A percentile compares a stretch with the other conserved stretches of the same genome.
Evolutionary conservation across 2,329 filamentous ascomycete species (phyloP).

Genomic region (Harringtonia aguacate): DNA sequence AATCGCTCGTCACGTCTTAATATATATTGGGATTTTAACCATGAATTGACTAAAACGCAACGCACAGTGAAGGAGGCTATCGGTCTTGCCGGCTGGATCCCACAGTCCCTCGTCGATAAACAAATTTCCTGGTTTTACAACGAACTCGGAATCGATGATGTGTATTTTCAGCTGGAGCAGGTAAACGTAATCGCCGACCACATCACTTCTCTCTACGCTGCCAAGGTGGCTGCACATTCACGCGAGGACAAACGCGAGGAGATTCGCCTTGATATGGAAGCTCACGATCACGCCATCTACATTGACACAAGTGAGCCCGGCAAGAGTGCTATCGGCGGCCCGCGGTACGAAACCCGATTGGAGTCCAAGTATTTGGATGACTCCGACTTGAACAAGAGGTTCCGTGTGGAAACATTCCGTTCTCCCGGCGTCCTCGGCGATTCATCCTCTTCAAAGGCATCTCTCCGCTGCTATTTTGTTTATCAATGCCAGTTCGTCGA

Average conservation of each 20-base stretch:
- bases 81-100: constrained; percentile 74
- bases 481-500: constrained; percentile 91
- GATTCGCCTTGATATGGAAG: constrained; percentile 93
- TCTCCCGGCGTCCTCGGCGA: constrained; percentile 71
- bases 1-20: background rate
- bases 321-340: constrained; percentile 62
- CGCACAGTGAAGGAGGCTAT: constrained; percentile 69
- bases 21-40: background rate
- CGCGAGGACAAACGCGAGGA: constrained; percentile 90
- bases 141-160: constrained; percentile 89
- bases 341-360: constrained; percentile 87
- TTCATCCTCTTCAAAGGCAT: constrained; percentile 54
- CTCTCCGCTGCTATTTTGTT: constrained; percentile 95
- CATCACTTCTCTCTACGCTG: constrained; percentile 92
- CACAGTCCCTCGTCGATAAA: constrained; percentile 66
- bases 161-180: constrained; percentile 89
- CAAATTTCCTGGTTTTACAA: constrained; percentile 97
- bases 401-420: constrained; percentile 95
- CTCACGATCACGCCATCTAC: constrained; percentile 89
- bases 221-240: constrained; percentile 88
- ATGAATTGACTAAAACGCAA: background rate
- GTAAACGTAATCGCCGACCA: constrained; percentile 83
- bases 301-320: constrained; percentile 95
- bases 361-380: constrained; percentile 92
- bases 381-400: constrained; percentile 59